These are phyloP conservation scores for Paramecium caudatum DNA, from an alignment of 73 alveolate species.

Conservation along the genomic window DNA sequence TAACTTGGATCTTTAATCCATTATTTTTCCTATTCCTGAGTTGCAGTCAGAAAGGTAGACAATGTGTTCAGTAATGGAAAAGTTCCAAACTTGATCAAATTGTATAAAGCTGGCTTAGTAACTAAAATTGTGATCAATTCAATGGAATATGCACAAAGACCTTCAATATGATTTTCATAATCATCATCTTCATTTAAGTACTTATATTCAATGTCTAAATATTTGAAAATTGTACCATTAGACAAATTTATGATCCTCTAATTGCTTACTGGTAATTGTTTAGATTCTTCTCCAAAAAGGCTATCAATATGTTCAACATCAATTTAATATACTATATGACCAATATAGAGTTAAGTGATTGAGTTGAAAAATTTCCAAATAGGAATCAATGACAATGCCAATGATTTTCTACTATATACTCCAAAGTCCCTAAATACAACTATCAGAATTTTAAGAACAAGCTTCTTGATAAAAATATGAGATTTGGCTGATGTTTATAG, in stretches of 20 bases:
- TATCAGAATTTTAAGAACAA: slow-evolving; percentile 65
- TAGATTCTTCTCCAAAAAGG: slow-evolving; percentile 29
- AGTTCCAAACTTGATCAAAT: slow-evolving; percentile 62
- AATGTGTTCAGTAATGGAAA: slow-evolving; percentile 73
- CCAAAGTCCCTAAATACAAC: slow-evolving; percentile 72
- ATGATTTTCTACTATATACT: slow-evolving; percentile 49
- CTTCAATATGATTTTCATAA: slow-evolving; percentile 73
- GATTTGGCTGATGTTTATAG: slow-evolving; percentile 72
- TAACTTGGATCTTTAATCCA: slow-evolving; percentile 77
- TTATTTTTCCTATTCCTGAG: slow-evolving; percentile 68
- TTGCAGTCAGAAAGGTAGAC: slow-evolving; percentile 33
- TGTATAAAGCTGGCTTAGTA: slow-evolving; percentile 73
- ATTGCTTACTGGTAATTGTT: background rate
- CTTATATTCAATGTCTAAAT: slow-evolving; percentile 66
- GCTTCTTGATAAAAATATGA: slow-evolving; percentile 69
- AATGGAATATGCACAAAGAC: slow-evolving; percentile 67
- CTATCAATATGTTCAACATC: slow-evolving; percentile 65
- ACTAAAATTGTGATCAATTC: slow-evolving; percentile 75
- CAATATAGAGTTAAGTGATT: slow-evolving; percentile 57
- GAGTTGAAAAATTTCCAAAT: slow-evolving; percentile 74
- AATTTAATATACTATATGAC: slow-evolving; percentile 59
- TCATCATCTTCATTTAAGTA: slow-evolving; percentile 76
- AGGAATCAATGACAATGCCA: slow-evolving; percentile 61
- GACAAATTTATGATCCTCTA: background rate
- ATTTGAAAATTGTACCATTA: slow-evolving; percentile 52